Conservation (phyloP, 768 basidiomycete genomes). For the Candolleomyces efflorescens region DNA sequence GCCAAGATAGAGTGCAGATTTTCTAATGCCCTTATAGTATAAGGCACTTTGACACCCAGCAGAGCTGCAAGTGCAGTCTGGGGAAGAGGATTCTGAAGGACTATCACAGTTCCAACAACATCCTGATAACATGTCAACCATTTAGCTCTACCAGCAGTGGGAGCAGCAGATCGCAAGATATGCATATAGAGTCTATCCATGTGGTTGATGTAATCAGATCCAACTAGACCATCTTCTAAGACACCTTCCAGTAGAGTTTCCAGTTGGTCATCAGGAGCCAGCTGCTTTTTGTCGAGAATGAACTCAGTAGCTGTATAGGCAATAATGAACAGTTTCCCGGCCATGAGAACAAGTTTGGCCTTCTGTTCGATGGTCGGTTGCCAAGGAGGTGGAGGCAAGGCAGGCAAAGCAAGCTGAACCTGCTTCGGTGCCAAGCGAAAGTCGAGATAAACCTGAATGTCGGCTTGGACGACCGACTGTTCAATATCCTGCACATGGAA, state of each 20-base stretch:
- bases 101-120: conserved; percentile 1
- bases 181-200: conserved; percentile 1
- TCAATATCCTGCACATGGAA: conserved; percentile 1
- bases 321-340: conserved; percentile 3
- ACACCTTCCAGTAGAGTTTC: not conserved
- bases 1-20: not conserved
- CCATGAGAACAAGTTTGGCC: not conserved
- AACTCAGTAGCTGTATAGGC: not conserved
- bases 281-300: not conserved
- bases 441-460: not conserved
- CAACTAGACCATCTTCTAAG: not conserved
- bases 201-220: not conserved
- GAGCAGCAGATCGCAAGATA: not conserved
- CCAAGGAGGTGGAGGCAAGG: not conserved
- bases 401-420: not conserved
- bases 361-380: not conserved
- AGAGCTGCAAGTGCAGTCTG: not conserved
- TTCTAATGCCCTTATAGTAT: not conserved
- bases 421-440: not conserved
- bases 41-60: not conserved
- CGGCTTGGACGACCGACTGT: conserved; percentile 1
- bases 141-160: not conserved
- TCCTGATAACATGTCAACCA: not conserved
- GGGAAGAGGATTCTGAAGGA: not conserved
- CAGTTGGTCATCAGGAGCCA: not conserved